Evolutionary conservation across 768 basidiomycete genomes (phyloP), one percentile per base, ranked within the genome.

Genomic region (Tylopilus balloui): DNA sequence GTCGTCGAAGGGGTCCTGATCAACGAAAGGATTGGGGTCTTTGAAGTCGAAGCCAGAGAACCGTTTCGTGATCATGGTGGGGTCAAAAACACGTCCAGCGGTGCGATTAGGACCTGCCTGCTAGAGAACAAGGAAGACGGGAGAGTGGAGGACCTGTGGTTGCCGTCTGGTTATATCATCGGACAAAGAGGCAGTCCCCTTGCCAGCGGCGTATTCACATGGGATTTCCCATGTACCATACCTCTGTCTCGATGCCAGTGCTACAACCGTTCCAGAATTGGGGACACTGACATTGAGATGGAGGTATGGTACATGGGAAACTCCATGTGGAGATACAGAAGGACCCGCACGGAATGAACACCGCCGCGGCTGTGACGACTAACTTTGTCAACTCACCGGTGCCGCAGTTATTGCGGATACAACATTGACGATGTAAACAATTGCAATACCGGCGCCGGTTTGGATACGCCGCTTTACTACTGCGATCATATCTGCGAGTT

Each of bases 31-130:
- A 44, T 63, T 69, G 50, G 68, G 73, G 65, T 87, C 86, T 27
- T 79, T 78, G 63, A 86, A 86, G 69, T 88, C 86, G 61, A 84
- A 77, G 52, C 76, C 79, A 29, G 84, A 85, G 14, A 73, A 77
- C 31, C 78, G 79, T 53, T 75, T 78, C 36, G 56, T 23, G 47
- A 62, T 53, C 63, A 73, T 75, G 59, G 21, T 52, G 23, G 24
- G 29, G 28, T 51, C 34, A 38, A 52, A 42, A 21, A 48, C 47
- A 44, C 53, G 59, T 42, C 59, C 52, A 53, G 57, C 52, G 59
- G 37, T 43, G 15, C n/a, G 52, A 35, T 34, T 34, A 70, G 56
- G 67, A 44, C 70, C 67, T 42, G 61, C 65, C 64, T 59, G 52
- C 47, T 13, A 21, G 42, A 48, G 58, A 50, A 55, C 39, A 20